Evolutionary conservation across 371 early-diverging fungal genomes (phyloP).

Genomic region (Mucor irregularis): DNA sequence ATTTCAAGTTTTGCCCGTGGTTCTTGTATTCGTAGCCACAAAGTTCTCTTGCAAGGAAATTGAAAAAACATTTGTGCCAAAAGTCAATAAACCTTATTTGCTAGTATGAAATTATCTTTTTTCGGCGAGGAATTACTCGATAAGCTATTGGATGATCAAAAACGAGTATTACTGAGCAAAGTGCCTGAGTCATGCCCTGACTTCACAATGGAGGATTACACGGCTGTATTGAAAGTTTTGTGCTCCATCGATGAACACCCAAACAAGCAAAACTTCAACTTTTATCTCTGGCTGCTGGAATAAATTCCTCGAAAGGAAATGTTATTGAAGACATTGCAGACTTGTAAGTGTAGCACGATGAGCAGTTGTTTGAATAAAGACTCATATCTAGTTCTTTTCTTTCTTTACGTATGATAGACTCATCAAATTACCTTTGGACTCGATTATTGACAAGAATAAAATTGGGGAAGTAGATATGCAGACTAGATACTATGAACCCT

Average conservation of each 20-base stretch:
- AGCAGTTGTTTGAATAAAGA: constrained; percentile 15
- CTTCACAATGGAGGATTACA: constrained; percentile 13
- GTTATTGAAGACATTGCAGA: constrained; percentile 22
- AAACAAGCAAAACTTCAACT: constrained; percentile 15
- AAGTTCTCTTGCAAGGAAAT: too few relatives aligned
- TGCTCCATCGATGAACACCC: constrained; percentile 7
- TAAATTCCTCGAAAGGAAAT: constrained; percentile 12
- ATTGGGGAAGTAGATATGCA: constrained; percentile 28
- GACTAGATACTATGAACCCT: constrained; percentile 25
- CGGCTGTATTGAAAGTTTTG: constrained; percentile 8
- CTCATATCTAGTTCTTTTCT: constrained; percentile 6
- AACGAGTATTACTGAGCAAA: constrained; percentile 7
- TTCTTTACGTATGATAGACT: constrained; percentile 13
- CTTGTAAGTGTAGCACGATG: constrained; percentile 21
- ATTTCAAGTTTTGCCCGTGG: constrained; percentile 17
- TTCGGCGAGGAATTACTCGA: constrained; percentile 12
- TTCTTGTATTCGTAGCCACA: too few relatives aligned
- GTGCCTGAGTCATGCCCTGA: constrained; percentile 10
- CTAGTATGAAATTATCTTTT: neutral
- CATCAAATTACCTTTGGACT: constrained; percentile 16
- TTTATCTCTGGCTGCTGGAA: constrained; percentile 12
- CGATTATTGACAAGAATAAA: constrained; percentile 17
- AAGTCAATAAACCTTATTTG: too few relatives aligned
- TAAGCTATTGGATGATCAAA: constrained; percentile 1
- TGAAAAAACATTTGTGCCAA: too few relatives aligned